These are phyloP conservation scores for Alloascoidea hylecoeti DNA, from an alignment of 805 yeast species.

Conservation along the genomic window DNA sequence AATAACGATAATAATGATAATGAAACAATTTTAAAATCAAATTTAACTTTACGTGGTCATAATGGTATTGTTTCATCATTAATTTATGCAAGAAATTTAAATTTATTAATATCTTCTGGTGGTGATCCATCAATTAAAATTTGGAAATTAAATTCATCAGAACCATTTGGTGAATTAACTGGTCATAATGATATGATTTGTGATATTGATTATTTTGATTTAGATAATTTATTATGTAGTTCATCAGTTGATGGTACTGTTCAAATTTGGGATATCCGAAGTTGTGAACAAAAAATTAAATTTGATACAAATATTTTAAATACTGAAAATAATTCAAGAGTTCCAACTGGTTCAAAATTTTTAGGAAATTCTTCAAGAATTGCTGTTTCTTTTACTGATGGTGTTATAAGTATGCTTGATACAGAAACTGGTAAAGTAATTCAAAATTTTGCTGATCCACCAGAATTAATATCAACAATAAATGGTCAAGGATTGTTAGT, in stretches of 20 bases:
- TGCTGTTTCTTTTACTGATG: constrained; percentile 10
- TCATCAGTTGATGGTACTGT: constrained; percentile 7
- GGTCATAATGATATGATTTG: constrained; percentile 8
- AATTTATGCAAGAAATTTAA: constrained; percentile 6
- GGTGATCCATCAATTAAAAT: constrained; percentile 8
- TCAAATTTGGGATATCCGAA: constrained; percentile 1
- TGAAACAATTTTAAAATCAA: constrained; percentile 2
- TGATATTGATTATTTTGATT: constrained; percentile 8
- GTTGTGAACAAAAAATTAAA: neutral
- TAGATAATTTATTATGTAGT: constrained; percentile 8
- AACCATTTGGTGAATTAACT: constrained; percentile 5
- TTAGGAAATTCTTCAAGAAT: constrained; percentile 3
- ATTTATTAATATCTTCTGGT: constrained; percentile 10
- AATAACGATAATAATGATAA: constrained; percentile 3
- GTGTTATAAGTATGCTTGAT: constrained; percentile 8
- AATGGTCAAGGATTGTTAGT: neutral
- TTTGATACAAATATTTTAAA: constrained; percentile 1
- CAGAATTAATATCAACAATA: neutral
- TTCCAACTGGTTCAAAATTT: constrained; percentile 1
- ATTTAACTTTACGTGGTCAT: constrained; percentile 8
- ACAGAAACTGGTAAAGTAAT: constrained; percentile 8
- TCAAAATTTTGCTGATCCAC: constrained; percentile 5
- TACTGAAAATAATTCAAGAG: neutral
- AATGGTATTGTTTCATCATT: constrained; percentile 8
- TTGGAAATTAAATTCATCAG: constrained; percentile 7